These are phyloP conservation scores for Blastobotrys chiropterorum DNA, from an alignment of 805 yeast genomes.

Conservation along the genomic window DNA sequence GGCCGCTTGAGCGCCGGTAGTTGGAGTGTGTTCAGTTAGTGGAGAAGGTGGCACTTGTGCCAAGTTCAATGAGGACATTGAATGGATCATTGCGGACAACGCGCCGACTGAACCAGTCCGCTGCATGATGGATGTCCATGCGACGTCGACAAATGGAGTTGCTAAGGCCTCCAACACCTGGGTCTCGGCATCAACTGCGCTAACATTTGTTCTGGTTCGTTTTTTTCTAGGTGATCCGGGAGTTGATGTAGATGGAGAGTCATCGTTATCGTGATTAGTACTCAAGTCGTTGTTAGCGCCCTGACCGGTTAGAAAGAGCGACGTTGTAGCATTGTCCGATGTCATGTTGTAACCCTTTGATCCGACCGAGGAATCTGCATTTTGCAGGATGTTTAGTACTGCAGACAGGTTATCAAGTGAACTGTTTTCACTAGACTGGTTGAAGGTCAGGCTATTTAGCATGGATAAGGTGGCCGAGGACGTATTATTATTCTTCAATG, in stretches of 20 bases:
- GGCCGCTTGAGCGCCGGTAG: slow-evolving; percentile 29
- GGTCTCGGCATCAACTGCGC: slow-evolving; percentile 6
- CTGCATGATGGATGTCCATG: slow-evolving; percentile 11
- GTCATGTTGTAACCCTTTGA: neutral
- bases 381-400: slow-evolving; percentile 23
- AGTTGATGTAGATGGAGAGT: neutral
- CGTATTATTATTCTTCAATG: slow-evolving; percentile 1
- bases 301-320: neutral
- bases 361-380: slow-evolving; percentile 1
- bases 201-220: slow-evolving; percentile 7
- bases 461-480: slow-evolving; percentile 21
- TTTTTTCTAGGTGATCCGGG: neutral
- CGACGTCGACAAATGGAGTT: slow-evolving; percentile 25
- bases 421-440: slow-evolving; percentile 4
- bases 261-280: neutral
- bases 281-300: neutral
- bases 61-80: slow-evolving; percentile 12
- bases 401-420: slow-evolving; percentile 14
- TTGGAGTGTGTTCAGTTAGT: slow-evolving; percentile 16
- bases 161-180: slow-evolving; percentile 26
- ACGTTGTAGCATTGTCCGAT: neutral
- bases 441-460: slow-evolving; percentile 16
- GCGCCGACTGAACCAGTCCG: slow-evolving; percentile 24
- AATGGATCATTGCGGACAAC: slow-evolving; percentile 42
- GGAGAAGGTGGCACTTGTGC: slow-evolving; percentile 12